A percentile compares a stretch with the other conserved stretches of the same genome.
phyloP scores from a whole-genome alignment of 169 alveolate species.

The Eimeria zaria region DNA sequence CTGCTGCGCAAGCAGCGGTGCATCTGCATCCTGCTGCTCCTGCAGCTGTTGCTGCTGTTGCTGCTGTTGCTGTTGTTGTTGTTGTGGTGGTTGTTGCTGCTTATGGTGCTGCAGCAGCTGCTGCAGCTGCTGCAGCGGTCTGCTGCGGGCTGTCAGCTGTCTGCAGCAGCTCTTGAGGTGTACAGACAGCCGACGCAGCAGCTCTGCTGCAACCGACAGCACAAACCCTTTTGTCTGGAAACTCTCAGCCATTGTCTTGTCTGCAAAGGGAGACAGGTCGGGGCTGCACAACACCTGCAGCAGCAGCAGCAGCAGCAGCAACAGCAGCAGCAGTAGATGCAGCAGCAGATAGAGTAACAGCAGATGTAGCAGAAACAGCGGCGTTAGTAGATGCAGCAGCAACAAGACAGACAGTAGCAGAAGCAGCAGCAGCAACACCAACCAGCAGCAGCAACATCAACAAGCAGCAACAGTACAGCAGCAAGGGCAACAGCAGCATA shows the following conservation, averaged over 20 bases:
- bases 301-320: constrained; percentile 65
- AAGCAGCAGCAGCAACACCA: neutral
- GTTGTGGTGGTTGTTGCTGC: neutral
- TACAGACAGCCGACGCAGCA: constrained; percentile 60
- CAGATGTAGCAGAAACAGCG: neutral
- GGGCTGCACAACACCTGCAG: constrained; percentile 42
- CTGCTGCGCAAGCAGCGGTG: neutral
- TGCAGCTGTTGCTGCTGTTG: neutral
- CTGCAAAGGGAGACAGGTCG: neutral
- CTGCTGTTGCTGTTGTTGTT: neutral
- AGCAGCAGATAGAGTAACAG: neutral
- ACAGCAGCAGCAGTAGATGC: neutral
- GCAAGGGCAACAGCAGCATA: neutral
- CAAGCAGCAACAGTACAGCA: neutral
- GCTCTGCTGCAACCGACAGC: constrained; percentile 27
- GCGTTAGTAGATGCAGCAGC: constrained; percentile 24
- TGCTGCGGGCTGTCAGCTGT: constrained; percentile 51
- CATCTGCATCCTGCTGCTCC: neutral
- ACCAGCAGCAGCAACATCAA: constrained; percentile 11
- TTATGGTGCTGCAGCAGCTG: neutral
- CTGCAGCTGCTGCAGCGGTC: constrained; percentile 32
- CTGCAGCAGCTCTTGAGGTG: constrained; percentile 39
- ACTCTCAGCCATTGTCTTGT: neutral
- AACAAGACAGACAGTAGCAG: neutral
- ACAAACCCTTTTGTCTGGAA: constrained; percentile 10